phyloP scores from a whole-genome alignment of 2,329 filamentous ascomycete species.

The Fusarium incarnatum region DNA sequence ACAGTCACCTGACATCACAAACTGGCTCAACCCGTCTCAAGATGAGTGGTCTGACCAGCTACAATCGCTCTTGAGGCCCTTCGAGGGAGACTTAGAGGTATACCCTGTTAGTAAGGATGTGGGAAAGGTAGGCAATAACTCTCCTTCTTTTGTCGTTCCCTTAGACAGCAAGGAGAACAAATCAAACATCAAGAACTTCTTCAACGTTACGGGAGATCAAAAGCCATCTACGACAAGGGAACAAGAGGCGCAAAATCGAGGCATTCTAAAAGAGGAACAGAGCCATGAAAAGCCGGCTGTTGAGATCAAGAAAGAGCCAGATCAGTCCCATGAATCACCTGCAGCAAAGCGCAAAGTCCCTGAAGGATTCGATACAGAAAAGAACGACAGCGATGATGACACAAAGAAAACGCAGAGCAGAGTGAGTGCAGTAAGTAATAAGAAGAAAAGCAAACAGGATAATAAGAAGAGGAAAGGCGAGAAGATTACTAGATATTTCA shows the following conservation, averaged over 20 bases:
- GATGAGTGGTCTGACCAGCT: conserved; percentile 82
- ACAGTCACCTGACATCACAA: conserved; percentile 74
- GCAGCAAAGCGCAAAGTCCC: not conserved
- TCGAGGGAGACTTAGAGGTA: conserved; percentile 80
- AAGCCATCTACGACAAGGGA: conserved; percentile 54
- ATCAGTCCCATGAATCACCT: not conserved
- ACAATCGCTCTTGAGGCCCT: conserved; percentile 83
- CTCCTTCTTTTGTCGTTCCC: conserved; percentile 83
- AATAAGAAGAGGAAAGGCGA: not conserved
- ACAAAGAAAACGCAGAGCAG: conserved; percentile 1
- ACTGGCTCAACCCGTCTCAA: conserved; percentile 81
- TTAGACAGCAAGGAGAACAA: conserved; percentile 89
- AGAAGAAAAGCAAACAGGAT: not conserved
- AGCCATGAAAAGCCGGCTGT: not conserved
- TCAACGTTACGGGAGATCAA: conserved; percentile 63
- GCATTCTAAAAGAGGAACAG: not conserved
- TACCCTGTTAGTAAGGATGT: conserved; percentile 91
- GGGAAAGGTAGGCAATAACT: conserved; percentile 94
- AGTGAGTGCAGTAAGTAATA: not conserved
- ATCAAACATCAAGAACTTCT: conserved; percentile 94
- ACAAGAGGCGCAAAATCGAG: not conserved
- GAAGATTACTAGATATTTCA: not conserved
- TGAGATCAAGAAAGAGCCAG: not conserved
- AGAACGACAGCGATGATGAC: not conserved
- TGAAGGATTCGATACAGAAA: not conserved